These are phyloP conservation scores for Mucor irregularis DNA, from an alignment of 371 early-diverging fungal genomes.

Conservation along the genomic window DNA sequence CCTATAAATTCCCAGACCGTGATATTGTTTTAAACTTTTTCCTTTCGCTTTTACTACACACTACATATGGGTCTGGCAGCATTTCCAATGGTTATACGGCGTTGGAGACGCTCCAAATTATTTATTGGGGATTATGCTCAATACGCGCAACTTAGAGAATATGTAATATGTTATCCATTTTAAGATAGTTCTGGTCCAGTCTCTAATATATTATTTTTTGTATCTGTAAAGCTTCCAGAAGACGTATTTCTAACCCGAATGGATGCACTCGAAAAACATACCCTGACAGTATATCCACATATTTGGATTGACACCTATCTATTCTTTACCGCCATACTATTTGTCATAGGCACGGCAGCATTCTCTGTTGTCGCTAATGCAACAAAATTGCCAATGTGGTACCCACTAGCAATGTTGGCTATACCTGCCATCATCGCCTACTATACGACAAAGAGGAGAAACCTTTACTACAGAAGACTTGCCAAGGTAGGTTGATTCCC, in stretches of 20 bases:
- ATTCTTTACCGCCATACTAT: conserved; percentile 27
- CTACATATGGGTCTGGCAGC: conserved; percentile 21
- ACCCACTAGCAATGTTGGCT: conserved; percentile 33
- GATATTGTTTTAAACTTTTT: conserved; percentile 1
- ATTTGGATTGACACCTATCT: conserved; percentile 37
- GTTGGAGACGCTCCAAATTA: conserved; percentile 21
- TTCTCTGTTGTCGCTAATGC: conserved; percentile 38
- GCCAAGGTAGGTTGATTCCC: conserved; percentile 10
- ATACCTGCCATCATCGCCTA: conserved; percentile 34
- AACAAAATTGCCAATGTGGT: conserved; percentile 32
- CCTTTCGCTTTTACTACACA: background rate
- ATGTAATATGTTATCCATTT: conserved; percentile 10
- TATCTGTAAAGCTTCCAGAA: conserved; percentile 23
- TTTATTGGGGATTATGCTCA: conserved; percentile 16
- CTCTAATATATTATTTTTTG: background rate
- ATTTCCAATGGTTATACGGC: conserved; percentile 22
- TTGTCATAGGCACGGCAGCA: conserved; percentile 38
- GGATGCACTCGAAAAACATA: conserved; percentile 22
- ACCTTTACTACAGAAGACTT: conserved; percentile 21
- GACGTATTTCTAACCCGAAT: conserved; percentile 31
- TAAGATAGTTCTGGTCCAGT: background rate
- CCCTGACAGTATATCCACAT: conserved; percentile 30
- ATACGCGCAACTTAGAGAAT: conserved; percentile 24
- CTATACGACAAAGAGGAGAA: conserved; percentile 38
- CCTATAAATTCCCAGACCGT: background rate